Base-by-base conservation (phyloP, 2,329 filamentous ascomycete genomes). In the Elsinoe australis region DNA sequence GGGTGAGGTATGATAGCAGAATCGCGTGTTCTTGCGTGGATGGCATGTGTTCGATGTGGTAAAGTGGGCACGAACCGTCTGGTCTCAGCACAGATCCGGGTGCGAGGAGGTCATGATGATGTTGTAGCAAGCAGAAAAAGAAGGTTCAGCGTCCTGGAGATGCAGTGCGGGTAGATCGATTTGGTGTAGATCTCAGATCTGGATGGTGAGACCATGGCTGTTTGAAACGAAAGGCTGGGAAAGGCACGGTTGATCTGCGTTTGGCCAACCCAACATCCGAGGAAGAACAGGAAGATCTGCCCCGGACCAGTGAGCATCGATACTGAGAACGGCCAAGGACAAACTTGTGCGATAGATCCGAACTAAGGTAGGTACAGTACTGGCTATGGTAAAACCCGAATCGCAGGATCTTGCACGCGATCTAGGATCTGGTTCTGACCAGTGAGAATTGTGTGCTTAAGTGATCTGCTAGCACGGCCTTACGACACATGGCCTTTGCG, bases 101-200 rank as follows among this genome's bases (percentile, higher is more conserved):
- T 12, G n/a, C 24, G 28, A 12, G 26, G 17, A 31, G 39, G 39
- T 44, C 39, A 44, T 44, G 39, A 44, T 44, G 39, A 44, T 44
- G 39, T 15, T 12, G 14, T 24, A 39, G 18, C 24, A 24, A 17
- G 39, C 15, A 17, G 14, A 31, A 44, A 32, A 31, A 31, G 39
- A n/a, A 31, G 15, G 26, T 44, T 44, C 26, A 29, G 15, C 17
- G 15, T 22, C 12, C 10, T 14, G 21, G 38, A 42, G 38, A 31
- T 28, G 38, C 26, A 21, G 17, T 24, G 9, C 26, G 26, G 39
- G 39, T 31, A 44, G 39, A 44, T 44, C 39, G 26, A 44, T 32
- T 15, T 29, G 4, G 39, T 44, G 39, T 44, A 44, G 39, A 44
- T 44, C 39, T 44, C 8, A 44, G 39, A 44, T 44, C 39, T 44